phyloP scores from a whole-genome alignment of 768 basidiomycete genomes.

The Phaeotremella skinneri region DNA sequence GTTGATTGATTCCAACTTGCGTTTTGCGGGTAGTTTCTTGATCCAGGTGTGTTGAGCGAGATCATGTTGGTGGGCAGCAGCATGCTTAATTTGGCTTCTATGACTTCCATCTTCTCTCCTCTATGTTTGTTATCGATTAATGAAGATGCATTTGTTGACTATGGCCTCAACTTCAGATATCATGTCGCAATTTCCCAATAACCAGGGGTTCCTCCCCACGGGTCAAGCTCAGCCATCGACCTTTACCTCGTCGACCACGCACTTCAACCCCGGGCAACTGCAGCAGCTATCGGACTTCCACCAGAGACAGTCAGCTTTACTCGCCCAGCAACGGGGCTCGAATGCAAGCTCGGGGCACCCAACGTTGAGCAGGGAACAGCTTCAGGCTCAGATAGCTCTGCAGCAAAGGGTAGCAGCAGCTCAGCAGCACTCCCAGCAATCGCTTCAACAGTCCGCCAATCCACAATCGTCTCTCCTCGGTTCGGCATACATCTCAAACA shows the following conservation, averaged over 20 bases:
- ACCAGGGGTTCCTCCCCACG: conserved; percentile 4
- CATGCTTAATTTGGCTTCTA: conserved; percentile 47
- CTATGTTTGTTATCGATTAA: neutral
- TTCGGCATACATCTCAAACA: neutral
- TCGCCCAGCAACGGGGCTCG: conserved; percentile 5
- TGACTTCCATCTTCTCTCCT: conserved; percentile 26
- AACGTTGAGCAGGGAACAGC: neutral
- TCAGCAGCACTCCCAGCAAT: conserved; percentile 1
- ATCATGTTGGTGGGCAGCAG: conserved; percentile 12
- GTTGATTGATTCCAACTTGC: conserved; percentile 16
- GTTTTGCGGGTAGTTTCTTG: conserved; percentile 25
- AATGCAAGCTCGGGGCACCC: neutral
- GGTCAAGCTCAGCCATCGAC: conserved; percentile 6
- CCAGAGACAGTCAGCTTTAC: conserved; percentile 19
- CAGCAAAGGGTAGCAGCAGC: neutral
- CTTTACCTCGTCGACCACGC: conserved; percentile 6
- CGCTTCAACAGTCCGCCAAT: neutral
- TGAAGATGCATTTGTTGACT: conserved; percentile 26
- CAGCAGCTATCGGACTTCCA: conserved; percentile 26
- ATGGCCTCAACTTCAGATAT: neutral
- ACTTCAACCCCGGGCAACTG: conserved; percentile 22
- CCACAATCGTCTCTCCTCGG: neutral
- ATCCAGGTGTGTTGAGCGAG: conserved; percentile 22
- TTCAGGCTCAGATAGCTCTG: neutral
- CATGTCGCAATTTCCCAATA: conserved; percentile 33